Percentiles rank a stretch among this genome's conserved stretches.
Evolutionary conservation across 2,329 filamentous ascomycete species (phyloP).

Genomic region (Coleophoma eucalyptorum): DNA sequence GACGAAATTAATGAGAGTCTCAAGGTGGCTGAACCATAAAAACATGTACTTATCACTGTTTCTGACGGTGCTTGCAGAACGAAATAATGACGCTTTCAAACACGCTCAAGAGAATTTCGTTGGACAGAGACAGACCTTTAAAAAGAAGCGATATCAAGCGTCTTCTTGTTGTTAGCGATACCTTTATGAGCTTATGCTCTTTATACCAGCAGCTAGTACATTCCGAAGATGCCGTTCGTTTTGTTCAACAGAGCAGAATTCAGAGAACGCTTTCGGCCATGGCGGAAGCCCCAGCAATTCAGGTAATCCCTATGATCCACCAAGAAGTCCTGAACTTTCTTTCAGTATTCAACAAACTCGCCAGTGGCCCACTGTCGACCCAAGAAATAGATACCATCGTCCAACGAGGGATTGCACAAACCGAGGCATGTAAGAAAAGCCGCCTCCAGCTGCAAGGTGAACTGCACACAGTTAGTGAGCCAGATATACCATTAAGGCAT

Average conservation of each 20-base stretch:
- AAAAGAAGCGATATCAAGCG: background rate
- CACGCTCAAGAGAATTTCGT: background rate
- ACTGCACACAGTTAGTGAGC: background rate
- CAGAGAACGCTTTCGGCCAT: background rate
- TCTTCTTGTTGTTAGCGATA: background rate
- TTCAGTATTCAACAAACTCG: background rate
- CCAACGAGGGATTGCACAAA: background rate
- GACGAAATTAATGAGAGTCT: slow-evolving; percentile 1
- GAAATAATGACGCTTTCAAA: slow-evolving; percentile 1
- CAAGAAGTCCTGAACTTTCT: background rate
- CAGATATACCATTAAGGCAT: background rate
- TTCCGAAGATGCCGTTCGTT: background rate
- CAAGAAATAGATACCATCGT: background rate
- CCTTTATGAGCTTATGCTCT: background rate
- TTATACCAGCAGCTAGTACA: background rate
- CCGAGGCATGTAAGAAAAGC: background rate
- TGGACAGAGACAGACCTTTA: slow-evolving; percentile 3
- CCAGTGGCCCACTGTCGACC: background rate
- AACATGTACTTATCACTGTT: slow-evolving; percentile 5
- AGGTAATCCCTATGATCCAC: background rate
- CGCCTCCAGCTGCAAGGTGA: background rate
- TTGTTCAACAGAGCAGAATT: background rate
- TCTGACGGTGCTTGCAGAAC: slow-evolving; percentile 6
- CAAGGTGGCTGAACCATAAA: slow-evolving; percentile 5
- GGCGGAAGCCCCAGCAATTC: background rate